Conservation (phyloP, 306 rosid genomes). For the Malus orientalis region DNA sequence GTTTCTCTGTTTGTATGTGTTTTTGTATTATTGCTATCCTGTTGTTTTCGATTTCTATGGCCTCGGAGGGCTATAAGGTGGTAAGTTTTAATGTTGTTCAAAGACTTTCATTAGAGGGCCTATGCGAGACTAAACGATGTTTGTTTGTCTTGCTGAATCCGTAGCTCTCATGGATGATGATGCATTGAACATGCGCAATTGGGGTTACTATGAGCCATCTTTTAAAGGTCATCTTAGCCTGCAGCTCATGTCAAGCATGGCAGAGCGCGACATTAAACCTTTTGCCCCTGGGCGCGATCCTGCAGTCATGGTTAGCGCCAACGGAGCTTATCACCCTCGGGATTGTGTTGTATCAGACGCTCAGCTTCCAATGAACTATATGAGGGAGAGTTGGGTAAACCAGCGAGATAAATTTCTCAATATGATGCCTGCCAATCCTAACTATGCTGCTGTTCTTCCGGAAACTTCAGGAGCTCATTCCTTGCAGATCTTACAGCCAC, state of each 20-base stretch:
- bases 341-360: slow-evolving; percentile 58
- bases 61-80: neutral
- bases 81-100: neutral
- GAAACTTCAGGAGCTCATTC: slow-evolving; percentile 63
- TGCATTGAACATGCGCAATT: slow-evolving; percentile 83
- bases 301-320: slow-evolving; percentile 37
- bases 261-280: slow-evolving; percentile 65
- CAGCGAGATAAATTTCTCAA: slow-evolving; percentile 64
- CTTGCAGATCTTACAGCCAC: slow-evolving; percentile 52
- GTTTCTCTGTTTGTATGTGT: neutral
- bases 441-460: slow-evolving; percentile 47
- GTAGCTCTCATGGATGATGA: slow-evolving; percentile 90
- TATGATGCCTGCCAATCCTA: slow-evolving; percentile 62
- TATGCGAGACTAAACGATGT: slow-evolving; percentile 11
- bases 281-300: slow-evolving; percentile 72
- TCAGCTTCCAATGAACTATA: slow-evolving; percentile 48
- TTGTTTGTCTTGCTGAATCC: slow-evolving; percentile 24
- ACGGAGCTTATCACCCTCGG: slow-evolving; percentile 56
- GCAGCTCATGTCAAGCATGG: slow-evolving; percentile 85
- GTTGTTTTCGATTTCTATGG: neutral
- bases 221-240: slow-evolving; percentile 82
- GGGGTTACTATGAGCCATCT: slow-evolving; percentile 92
- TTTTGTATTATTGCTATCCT: neutral
- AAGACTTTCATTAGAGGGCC: slow-evolving; percentile 13
- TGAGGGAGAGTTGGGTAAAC: slow-evolving; percentile 66